Evolutionary conservation across 805 yeast species (phyloP), one percentile per base, ranked within the genome.

Genomic region (Spathaspora passalidarum): DNA sequence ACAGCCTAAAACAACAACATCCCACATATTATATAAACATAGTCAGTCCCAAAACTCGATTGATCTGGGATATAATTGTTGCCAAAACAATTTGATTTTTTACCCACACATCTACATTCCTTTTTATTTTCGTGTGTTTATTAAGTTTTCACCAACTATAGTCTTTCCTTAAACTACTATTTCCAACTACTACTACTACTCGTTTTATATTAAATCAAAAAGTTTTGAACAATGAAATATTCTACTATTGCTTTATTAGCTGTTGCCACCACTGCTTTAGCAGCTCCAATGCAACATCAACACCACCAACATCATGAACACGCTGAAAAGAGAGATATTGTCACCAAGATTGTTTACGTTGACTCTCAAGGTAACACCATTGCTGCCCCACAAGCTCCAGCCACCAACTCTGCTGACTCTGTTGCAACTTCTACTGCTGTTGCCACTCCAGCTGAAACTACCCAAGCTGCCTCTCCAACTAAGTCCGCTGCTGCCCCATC

Each of bases 291-390:
- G 46, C 60, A 56, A 42, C 68, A 65, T 52, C 61, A 62, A 49
- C 75, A 67, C 50, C 66, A 63, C 47, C 56, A 56, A 47, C 72
- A 68, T 47, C 63, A 65, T 38, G 55, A 57, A 29, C 44, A 48
- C 23, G 22, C 25, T 18, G 52, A 68, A 55, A 65, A 67, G 59
- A 67, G 74, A 61, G 72, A 57, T 76, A 57, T 56, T 40, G 70
- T 63, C 41, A 67, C 75, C 48, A 56, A 63, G 44, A 56, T 68
- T 42, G 69, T 66, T 22, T 61, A 64, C 44, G 72, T 62, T 45
- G 65, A 66, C 45, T 60, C 56, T 39, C 37, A 54, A 7, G 70
- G 72, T 48, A 53, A 62, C 47, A 73, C 80, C 40, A 58, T 78
- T 48, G 56, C 69, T 29, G 52, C 54, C 19, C 53, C 61, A 20